phyloP scores from a whole-genome alignment of 2,329 filamentous ascomycete species.

The Colletotrichum sojae region DNA sequence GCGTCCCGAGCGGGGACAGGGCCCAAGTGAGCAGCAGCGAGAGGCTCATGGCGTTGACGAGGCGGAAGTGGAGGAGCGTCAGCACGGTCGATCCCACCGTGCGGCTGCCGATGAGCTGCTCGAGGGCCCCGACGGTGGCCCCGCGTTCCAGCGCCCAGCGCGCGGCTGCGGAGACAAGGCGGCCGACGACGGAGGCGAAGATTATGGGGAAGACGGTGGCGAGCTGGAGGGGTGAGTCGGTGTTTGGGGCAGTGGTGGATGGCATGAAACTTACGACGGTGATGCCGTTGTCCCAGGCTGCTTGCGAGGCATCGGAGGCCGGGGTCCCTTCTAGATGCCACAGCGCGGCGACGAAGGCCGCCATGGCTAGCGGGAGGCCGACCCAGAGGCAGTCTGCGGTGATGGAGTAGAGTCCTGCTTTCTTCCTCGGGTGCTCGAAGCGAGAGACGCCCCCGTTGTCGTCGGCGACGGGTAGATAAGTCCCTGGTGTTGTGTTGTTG shows the following conservation, averaged over 20 bases:
- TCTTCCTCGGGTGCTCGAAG: neutral
- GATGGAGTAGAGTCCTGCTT: neutral
- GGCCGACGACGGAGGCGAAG: conserved; percentile 47
- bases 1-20: conserved; percentile 49
- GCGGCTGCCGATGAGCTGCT: conserved; percentile 49
- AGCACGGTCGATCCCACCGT: conserved; percentile 46
- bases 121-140: conserved; percentile 44
- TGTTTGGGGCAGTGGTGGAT: too few relatives aligned
- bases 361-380: neutral
- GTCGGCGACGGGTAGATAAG: neutral
- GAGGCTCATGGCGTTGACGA: conserved; percentile 45
- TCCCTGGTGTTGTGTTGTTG: neutral
- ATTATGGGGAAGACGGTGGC: conserved; percentile 48
- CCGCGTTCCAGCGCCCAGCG: conserved; percentile 48
- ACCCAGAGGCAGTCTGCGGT: neutral
- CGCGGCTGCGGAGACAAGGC: conserved; percentile 45
- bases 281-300: neutral
- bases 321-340: neutral
- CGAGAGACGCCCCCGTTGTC: neutral
- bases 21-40: conserved; percentile 46
- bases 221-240: neutral
- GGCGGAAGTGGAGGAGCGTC: conserved; percentile 45
- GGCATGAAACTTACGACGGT: neutral
- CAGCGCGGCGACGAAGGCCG: neutral
- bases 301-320: neutral